Base-by-base conservation (phyloP, 805 yeast species). In the Yamadazyma takamatsuzukensis region DNA sequence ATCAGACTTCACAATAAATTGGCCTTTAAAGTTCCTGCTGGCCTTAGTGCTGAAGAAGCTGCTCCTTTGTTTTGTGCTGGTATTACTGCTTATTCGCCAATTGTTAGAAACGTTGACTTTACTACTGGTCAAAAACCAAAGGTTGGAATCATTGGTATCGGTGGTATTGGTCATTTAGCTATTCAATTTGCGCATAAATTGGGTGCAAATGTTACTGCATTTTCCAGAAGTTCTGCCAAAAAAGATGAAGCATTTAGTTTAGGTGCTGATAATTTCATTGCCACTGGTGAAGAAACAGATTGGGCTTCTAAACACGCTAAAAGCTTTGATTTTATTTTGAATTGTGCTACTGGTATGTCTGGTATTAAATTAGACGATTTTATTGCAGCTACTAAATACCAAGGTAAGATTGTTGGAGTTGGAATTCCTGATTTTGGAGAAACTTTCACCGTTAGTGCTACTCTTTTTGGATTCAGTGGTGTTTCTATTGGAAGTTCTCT, bases 121-220 rank as follows among this genome's bases (percentile, higher is more conserved):
- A 62, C 66, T 26, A n/a, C n/a, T n/a, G n/a, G n/a, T n/a, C n/a
- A n/a, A n/a, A n/a, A n/a, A n/a, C n/a, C 22, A 8, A 19, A 19
- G 11, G 80, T 78, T 31, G 84, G 80, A 26, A 56, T 78, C 34
- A 69, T 73, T 32, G 83, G 83, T 34, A 65, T 79, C 33, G 85
- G 85, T 33, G 84, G 84, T 21, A 64, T 79, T 33, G 84, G 84
- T 30, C 80, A 76, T 59, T 64, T 76, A 64, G 79, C 73, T 10
- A 54, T 78, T 32, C 68, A 71, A 53, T 72, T 72, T 41, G 79
- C 83, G 21, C 61, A 61, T 39, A 83, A 83, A 4, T 49, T 78
- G 39, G 84, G 83, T 25, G 78, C 80, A 11, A 76, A 74, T 37
- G 81, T 76, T 10, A 64, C 64, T 27, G 76, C 77, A 8, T 50